phyloP scores from a whole-genome alignment of 192 early-diverging fungal genomes.

The Ramicandelaber brevisporus region DNA sequence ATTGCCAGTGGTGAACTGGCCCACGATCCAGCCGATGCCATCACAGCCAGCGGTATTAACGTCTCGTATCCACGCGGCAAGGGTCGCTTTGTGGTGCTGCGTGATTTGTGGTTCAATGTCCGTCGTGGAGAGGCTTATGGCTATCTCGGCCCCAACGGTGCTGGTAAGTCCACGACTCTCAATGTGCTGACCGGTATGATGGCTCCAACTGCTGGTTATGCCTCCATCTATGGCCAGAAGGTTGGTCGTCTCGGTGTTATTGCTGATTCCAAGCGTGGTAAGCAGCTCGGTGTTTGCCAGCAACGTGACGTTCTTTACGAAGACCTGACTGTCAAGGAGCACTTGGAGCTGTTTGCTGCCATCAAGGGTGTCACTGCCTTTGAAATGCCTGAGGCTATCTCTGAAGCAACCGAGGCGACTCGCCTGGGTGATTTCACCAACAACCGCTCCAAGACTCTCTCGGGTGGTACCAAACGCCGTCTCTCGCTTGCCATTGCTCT shows the following conservation, averaged over 20 bases:
- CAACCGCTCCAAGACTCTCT: conserved; percentile 4
- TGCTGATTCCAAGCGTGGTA: too few relatives aligned
- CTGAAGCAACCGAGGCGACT: conserved; percentile 9
- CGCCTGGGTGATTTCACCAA: conserved; percentile 7
- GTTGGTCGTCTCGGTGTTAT: conserved; percentile 9
- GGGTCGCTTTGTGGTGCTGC: not conserved
- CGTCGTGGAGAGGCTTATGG: conserved; percentile 2
- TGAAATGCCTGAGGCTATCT: conserved; percentile 4
- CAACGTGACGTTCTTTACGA: conserved; percentile 15
- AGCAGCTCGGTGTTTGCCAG: conserved; percentile 18
- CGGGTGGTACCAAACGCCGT: conserved; percentile 50
- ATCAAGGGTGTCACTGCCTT: conserved; percentile 13
- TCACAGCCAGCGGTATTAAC: too few relatives aligned
- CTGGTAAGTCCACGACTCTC: conserved; percentile 3
- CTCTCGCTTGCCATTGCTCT: conserved; percentile 48
- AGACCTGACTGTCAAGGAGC: conserved; percentile 12
- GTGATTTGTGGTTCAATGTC: conserved; percentile 2
- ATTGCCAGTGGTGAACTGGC: too few relatives aligned
- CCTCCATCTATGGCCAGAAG: conserved; percentile 6
- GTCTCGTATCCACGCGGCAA: too few relatives aligned
- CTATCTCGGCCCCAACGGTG: conserved; percentile 4
- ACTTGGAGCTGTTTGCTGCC: conserved; percentile 11
- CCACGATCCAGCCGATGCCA: too few relatives aligned
- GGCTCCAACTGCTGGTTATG: not conserved
- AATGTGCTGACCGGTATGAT: not conserved